phyloP scores from a whole-genome alignment of 257 asterid species.

The Solanum neorickii region DNA sequence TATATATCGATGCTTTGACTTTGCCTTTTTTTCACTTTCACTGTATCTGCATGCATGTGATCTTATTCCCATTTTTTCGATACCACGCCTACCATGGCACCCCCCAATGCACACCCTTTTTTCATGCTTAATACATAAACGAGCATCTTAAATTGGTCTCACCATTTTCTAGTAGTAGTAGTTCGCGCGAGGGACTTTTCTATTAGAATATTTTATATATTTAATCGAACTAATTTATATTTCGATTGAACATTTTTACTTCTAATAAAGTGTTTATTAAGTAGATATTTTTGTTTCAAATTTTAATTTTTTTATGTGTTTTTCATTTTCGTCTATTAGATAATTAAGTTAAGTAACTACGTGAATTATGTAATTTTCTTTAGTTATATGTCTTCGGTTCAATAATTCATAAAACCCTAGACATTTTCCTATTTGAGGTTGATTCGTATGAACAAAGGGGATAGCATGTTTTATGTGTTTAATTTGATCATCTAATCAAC shows the following conservation, averaged over 20 bases:
- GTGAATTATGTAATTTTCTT: neutral
- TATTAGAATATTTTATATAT: neutral
- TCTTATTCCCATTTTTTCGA: neutral
- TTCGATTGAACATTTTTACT: too few relatives aligned
- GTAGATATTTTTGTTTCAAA: fast-evolving
- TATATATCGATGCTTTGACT: slow-evolving; percentile 1
- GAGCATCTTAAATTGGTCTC: neutral
- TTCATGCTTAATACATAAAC: neutral
- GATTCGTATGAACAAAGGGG: neutral
- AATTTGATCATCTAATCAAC: neutral
- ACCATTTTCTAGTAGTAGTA: too few relatives aligned
- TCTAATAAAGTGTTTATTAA: neutral
- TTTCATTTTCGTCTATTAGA: neutral
- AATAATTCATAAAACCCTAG: neutral
- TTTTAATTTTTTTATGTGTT: neutral
- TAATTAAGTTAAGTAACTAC: neutral
- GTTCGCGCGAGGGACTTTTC: too few relatives aligned
- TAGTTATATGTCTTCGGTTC: neutral
- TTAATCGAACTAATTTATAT: neutral
- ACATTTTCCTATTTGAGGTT: neutral
- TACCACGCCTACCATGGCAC: neutral
- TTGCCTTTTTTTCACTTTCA: neutral
- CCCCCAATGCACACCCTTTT: neutral
- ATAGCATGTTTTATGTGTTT: neutral
- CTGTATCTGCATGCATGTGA: neutral